These are phyloP conservation scores for Candida parachauliodes DNA, from an alignment of 805 yeast genomes.

Conservation along the genomic window DNA sequence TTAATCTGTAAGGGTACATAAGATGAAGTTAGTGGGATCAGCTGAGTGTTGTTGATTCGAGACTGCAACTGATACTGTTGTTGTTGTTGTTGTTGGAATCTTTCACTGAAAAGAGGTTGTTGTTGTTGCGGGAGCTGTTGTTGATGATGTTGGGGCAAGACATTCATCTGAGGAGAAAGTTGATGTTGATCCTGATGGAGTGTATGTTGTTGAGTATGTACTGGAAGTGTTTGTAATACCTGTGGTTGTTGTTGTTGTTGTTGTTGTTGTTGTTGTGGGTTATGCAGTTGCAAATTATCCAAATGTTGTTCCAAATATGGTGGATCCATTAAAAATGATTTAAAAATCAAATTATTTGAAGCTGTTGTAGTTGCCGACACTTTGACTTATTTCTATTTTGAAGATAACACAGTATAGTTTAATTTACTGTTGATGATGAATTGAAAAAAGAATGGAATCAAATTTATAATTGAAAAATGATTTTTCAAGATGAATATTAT, in stretches of 20 bases:
- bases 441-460: too few species aligned
- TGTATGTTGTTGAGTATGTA: too few species aligned
- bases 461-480: too few species aligned
- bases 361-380: conserved; percentile 7
- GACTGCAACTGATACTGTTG: conserved; percentile 6
- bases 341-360: not conserved
- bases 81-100: conserved; percentile 6
- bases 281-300: conserved; percentile 5
- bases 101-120: conserved; percentile 3
- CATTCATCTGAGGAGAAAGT: not conserved
- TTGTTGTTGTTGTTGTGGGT: conserved; percentile 12
- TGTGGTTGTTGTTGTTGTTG: conserved; percentile 13
- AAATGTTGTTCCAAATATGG: conserved; percentile 13
- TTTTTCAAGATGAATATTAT: too few species aligned
- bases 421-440: too few species aligned
- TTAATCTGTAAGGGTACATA: conserved; percentile 2
- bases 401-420: too few species aligned
- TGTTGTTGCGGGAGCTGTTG: conserved; percentile 5
- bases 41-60: not conserved
- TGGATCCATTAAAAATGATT: conserved; percentile 9
- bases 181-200: conserved; percentile 1
- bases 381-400: too few species aligned
- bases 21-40: too few species aligned
- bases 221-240: too few species aligned
- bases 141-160: conserved; percentile 1